These are phyloP conservation scores for Eimeria brunetti DNA, from an alignment of 169 alveolate genomes.

Conservation along the genomic window DNA sequence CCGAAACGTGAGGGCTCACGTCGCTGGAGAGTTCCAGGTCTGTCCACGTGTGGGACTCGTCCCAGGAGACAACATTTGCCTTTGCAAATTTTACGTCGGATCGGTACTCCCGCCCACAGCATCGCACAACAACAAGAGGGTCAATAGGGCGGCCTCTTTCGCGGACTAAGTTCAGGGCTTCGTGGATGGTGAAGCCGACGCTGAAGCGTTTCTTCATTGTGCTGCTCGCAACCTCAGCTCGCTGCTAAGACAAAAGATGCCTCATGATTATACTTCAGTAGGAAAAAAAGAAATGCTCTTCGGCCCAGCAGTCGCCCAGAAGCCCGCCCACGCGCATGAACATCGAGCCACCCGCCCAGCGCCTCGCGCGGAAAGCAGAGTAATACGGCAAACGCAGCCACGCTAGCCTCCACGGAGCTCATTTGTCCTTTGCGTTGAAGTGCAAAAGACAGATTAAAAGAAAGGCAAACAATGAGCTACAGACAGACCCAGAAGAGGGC, in stretches of 20 bases:
- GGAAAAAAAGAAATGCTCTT: background rate
- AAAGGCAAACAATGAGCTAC: background rate
- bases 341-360: slow-evolving; percentile 34
- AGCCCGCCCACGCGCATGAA: slow-evolving; percentile 4
- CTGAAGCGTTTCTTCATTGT: slow-evolving; percentile 65
- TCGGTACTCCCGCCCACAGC: slow-evolving; percentile 92
- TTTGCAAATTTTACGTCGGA: slow-evolving; percentile 91
- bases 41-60: slow-evolving; percentile 92
- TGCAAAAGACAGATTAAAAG: background rate
- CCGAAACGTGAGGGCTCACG: slow-evolving; percentile 61
- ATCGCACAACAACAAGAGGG: slow-evolving; percentile 92
- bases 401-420: background rate
- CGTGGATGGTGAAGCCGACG: slow-evolving; percentile 83
- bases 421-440: background rate
- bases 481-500: background rate
- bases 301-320: background rate
- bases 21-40: slow-evolving; percentile 89
- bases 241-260: background rate
- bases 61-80: slow-evolving; percentile 94
- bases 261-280: background rate
- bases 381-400: background rate
- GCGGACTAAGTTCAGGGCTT: slow-evolving; percentile 75
- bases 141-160: slow-evolving; percentile 72
- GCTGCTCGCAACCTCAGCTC: background rate
- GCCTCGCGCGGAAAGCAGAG: slow-evolving; percentile 21